Evolutionary conservation across 1,139 yeast genomes (phyloP).

Genomic region (Pneumocystis oryctolagi): DNA sequence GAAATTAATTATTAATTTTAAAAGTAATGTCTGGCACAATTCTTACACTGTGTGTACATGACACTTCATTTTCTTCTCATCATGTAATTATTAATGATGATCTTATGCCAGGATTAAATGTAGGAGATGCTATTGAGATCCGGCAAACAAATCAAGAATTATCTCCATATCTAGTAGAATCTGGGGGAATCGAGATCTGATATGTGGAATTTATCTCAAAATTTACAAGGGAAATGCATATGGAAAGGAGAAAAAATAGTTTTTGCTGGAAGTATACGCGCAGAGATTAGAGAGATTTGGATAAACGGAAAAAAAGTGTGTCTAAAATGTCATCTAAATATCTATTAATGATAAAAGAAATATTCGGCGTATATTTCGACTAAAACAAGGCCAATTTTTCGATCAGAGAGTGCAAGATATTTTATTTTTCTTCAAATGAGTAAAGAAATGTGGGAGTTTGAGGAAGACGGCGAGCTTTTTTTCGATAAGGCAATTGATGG

Average conservation of each 20-base stretch:
- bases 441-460: slow-evolving; percentile 96
- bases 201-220: slow-evolving; percentile 74
- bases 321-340: neutral
- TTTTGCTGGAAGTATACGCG: slow-evolving; percentile 49
- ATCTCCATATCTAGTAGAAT: neutral
- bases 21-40: neutral
- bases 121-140: slow-evolving; percentile 66
- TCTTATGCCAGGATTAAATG: slow-evolving; percentile 42
- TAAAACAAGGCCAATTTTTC: slow-evolving; percentile 62
- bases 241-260: slow-evolving; percentile 51
- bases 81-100: slow-evolving; percentile 49
- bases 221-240: slow-evolving; percentile 47
- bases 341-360: slow-evolving; percentile 1
- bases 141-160: slow-evolving; percentile 17
- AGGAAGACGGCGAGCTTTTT: slow-evolving; percentile 87
- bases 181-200: slow-evolving; percentile 52
- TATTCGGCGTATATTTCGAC: slow-evolving; percentile 50
- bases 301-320: slow-evolving; percentile 41
- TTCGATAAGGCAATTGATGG: slow-evolving; percentile 86
- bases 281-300: slow-evolving; percentile 52
- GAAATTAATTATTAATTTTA: neutral
- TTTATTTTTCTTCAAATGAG: slow-evolving; percentile 78
- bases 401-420: slow-evolving; percentile 80
- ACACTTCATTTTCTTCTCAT: slow-evolving; percentile 40
- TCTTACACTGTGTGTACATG: slow-evolving; percentile 62